Percentiles rank a stretch among this genome's conserved stretches.
These are phyloP conservation scores for Talaromyces trachyspermus DNA, from an alignment of 495 filamentous ascomycete species.

Conservation along the genomic window DNA sequence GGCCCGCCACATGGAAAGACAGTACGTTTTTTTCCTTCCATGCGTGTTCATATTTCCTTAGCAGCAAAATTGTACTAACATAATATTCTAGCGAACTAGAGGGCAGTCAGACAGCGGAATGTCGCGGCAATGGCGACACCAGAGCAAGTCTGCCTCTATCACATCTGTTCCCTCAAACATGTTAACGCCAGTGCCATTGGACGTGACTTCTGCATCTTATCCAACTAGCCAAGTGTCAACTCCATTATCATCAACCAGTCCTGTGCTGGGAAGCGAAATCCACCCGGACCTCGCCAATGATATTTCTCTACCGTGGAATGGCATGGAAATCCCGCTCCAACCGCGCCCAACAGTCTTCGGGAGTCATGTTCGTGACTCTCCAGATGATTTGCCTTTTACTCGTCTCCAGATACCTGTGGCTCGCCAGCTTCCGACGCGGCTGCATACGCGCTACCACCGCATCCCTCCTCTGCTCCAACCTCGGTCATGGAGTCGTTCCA, in stretches of 20 bases:
- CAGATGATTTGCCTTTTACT: slow-evolving; percentile 38
- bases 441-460: slow-evolving; percentile 26
- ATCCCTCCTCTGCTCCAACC: slow-evolving; percentile 28
- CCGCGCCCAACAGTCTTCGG: slow-evolving; percentile 27
- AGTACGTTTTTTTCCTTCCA: slow-evolving; percentile 2
- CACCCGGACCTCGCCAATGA: slow-evolving; percentile 33
- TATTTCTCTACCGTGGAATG: slow-evolving; percentile 32
- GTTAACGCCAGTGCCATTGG: slow-evolving; percentile 23
- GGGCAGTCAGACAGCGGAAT: slow-evolving; percentile 26
- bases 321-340: slow-evolving; percentile 31
- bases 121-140: slow-evolving; percentile 23
- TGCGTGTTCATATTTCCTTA: not conserved
- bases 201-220: slow-evolving; percentile 17
- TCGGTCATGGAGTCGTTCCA: slow-evolving; percentile 30
- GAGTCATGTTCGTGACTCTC: slow-evolving; percentile 29
- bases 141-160: slow-evolving; percentile 16
- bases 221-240: slow-evolving; percentile 23
- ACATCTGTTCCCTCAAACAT: slow-evolving; percentile 19
- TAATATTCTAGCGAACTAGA: slow-evolving; percentile 29
- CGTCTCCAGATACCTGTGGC: slow-evolving; percentile 36
- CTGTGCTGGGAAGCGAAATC: slow-evolving; percentile 33
- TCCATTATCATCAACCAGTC: slow-evolving; percentile 39
- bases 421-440: slow-evolving; percentile 35
- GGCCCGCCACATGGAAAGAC: slow-evolving; percentile 67
- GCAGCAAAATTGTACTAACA: not conserved